Base-by-base conservation (phyloP, 495 filamentous ascomycete species). In the Penicillium ochrochloron region DNA sequence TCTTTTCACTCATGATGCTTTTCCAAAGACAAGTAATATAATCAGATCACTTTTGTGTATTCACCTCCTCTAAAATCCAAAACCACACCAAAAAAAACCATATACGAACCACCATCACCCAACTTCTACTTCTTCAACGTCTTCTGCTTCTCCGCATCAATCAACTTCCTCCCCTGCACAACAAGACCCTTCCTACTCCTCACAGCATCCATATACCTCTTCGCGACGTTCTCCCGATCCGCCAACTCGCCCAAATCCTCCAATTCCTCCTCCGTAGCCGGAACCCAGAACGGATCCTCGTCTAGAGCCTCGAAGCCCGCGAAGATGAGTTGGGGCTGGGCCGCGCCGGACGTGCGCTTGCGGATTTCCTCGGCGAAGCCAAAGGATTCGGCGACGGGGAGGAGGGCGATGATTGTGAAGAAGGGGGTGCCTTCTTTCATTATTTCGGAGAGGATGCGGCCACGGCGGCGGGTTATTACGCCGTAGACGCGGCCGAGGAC, bases 101-200 rank as follows among this genome's bases (percentile, higher is more conserved):
- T 2, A 27, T 27, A 27, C 25, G 25, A 27, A 27, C 25, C 4
- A 1, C 25, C 25, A 27, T 27, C 25, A 27, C 25, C 25, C 25
- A 27, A 27, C 25, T 27, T 27, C 66, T 85, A 98, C 82, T 92
- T 85, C 88, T 99, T 99, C 78, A 99, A 74, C 27, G 92, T 98
- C 90, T 97, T 98, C 84, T 98, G 95, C 87, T 98, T 98, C 87
- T 97, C 92, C 25, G 94, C 95, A 85, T 93, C 89, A 68, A 97
- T 91, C 74, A 92, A 81, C 82, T 89, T 91, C 68, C 86, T 82
- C 14, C 90, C 91, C 80, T 88, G 85, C 15, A 99, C 89, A 70
- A 93, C 78, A 80, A 98, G 67, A 0, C 95, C 95, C 85, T 99
- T 99, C 62, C 92, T 79, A 61, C 73, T 80, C 65, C 95, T 81